Evolutionary conservation across 2,329 filamentous ascomycete genomes (phyloP).

Genomic region (Karstenula rhodostoma): DNA sequence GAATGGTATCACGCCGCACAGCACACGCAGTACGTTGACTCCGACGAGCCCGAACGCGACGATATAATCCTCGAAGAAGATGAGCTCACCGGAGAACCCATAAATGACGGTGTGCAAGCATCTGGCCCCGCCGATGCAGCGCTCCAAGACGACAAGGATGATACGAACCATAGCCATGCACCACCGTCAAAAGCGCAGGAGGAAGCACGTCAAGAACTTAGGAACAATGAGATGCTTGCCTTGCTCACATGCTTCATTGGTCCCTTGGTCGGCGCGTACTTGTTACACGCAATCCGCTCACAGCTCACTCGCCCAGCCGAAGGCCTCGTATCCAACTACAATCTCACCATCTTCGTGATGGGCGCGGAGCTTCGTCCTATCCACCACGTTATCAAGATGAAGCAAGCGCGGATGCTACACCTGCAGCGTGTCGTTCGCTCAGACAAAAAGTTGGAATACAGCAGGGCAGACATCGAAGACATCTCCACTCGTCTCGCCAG

Average conservation of each 20-base stretch:
- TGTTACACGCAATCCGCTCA: conserved; percentile 81
- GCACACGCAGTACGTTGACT: conserved; percentile 38
- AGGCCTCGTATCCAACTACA: conserved; percentile 89
- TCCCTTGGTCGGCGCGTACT: conserved; percentile 79
- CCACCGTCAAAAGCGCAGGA: conserved; percentile 29
- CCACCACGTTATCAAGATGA: conserved; percentile 80
- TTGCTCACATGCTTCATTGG: conserved; percentile 80
- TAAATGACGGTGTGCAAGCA: conserved; percentile 24
- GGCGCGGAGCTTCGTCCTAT: conserved; percentile 86
- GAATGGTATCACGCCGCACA: conserved; percentile 63
- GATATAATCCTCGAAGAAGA: conserved; percentile 43
- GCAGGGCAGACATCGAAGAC: conserved; percentile 31
- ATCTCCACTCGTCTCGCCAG: conserved; percentile 72
- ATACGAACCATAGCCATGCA: neutral
- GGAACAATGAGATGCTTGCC: conserved; percentile 76
- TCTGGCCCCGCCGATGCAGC: conserved; percentile 21
- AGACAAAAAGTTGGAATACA: conserved; percentile 28
- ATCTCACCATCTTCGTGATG: conserved; percentile 87
- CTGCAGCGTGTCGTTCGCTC: conserved; percentile 74
- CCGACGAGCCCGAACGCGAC: conserved; percentile 24
- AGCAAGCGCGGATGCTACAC: conserved; percentile 80
- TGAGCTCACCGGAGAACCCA: conserved; percentile 28
- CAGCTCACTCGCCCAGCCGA: conserved; percentile 86
- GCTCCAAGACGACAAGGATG: neutral
- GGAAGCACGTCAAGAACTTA: conserved; percentile 70